Percentiles rank a stretch among this genome's conserved stretches.
Conservation (phyloP, 2,329 filamentous ascomycete species). For the Coniochaeta sp. region DNA sequence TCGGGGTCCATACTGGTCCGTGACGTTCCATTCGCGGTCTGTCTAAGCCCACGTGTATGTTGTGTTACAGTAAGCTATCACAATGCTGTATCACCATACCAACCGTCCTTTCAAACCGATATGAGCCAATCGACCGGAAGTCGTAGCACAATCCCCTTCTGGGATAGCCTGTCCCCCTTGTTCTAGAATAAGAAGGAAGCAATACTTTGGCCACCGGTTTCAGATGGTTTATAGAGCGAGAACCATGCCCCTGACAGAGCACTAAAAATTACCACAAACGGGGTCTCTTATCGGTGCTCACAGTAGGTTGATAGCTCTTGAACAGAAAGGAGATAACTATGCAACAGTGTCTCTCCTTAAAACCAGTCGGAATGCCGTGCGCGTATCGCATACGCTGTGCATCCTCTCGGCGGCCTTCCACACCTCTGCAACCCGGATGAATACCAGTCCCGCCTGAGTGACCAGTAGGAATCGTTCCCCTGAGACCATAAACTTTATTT, state of each 20-base stretch:
- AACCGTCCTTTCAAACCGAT: not conserved
- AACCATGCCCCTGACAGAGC: no score
- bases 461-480: not conserved
- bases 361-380: no score
- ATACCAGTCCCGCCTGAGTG: not conserved
- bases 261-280: no score
- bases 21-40: not conserved
- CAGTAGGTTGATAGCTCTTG: no score
- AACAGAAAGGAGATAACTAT: no score
- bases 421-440: not conserved
- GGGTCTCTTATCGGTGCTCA: no score
- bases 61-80: not conserved
- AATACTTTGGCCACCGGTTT: not conserved
- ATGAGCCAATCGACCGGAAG: not conserved
- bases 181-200: not conserved
- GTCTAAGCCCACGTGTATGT: not conserved
- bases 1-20: not conserved
- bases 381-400: not conserved
- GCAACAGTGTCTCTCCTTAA: no score
- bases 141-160: not conserved
- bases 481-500: not conserved
- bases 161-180: not conserved
- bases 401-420: not conserved
- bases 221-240: no score
- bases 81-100: not conserved